A percentile compares a stretch with the other conserved stretches of the same genome.
These are phyloP conservation scores for Camelina sativa DNA, from an alignment of 345 rosid species.

Conservation along the genomic window DNA sequence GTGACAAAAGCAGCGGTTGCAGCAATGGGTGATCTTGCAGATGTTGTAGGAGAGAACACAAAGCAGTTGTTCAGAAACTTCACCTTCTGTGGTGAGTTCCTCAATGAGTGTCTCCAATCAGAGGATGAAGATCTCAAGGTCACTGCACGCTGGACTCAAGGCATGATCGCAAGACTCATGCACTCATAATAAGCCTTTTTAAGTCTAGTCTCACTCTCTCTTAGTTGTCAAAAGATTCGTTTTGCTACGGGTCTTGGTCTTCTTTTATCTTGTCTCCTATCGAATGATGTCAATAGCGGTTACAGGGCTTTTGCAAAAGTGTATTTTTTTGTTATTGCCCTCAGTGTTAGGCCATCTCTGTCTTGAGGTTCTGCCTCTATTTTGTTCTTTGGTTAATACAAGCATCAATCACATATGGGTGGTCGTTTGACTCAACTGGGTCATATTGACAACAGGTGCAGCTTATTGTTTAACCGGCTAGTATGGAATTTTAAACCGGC, in stretches of 20 bases:
- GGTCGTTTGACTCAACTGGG: too few relatives aligned
- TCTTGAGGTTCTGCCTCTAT: background rate
- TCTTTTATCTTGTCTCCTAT: constrained; percentile 2
- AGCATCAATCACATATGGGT: too few relatives aligned
- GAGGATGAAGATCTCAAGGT: constrained; percentile 86
- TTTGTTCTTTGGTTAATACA: background rate
- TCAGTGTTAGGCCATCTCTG: background rate
- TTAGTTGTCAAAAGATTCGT: background rate
- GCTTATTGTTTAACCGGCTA: too few relatives aligned
- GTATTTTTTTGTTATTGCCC: background rate
- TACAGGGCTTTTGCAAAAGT: background rate
- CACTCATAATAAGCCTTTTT: constrained; percentile 38
- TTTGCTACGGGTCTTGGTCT: background rate
- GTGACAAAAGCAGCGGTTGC: constrained; percentile 91
- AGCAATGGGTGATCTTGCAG: constrained; percentile 94
- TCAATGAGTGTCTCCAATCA: constrained; percentile 76
- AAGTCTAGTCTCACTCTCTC: background rate
- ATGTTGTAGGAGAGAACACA: constrained; percentile 75
- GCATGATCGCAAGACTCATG: constrained; percentile 81
- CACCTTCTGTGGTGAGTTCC: constrained; percentile 60
- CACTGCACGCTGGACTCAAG: constrained; percentile 87
- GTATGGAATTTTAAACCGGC: too few relatives aligned
- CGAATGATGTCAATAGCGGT: constrained; percentile 24
- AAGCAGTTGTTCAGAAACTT: constrained; percentile 68
- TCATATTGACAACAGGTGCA: too few relatives aligned